Evolutionary conservation across 805 yeast species (phyloP).

Genomic region (Blastobotrys mokoenaii): DNA sequence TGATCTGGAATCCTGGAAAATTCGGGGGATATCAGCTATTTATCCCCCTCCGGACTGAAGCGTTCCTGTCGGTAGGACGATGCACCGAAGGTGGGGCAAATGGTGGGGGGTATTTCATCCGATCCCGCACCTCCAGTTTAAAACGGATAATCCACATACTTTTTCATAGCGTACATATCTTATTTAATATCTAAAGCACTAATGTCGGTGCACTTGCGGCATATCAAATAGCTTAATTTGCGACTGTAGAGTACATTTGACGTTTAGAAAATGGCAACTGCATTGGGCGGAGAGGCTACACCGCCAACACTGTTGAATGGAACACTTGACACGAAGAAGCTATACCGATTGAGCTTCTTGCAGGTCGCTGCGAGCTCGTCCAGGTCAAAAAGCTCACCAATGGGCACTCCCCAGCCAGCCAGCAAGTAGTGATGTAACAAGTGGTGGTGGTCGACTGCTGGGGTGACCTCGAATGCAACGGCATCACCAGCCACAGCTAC

Average conservation of each 20-base stretch:
- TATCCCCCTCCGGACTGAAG: no score
- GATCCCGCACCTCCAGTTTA: background rate
- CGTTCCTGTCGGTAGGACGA: no score
- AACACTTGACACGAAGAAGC: constrained; percentile 28
- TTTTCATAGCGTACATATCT: no score
- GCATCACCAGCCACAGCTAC: constrained; percentile 26
- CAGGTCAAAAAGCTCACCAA: constrained; percentile 31
- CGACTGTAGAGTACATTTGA: no score
- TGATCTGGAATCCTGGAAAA: no score
- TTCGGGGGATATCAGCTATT: background rate
- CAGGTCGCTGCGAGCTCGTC: constrained; percentile 26
- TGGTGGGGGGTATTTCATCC: background rate
- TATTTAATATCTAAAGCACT: no score
- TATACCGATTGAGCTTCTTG: constrained; percentile 19
- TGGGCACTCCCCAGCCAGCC: constrained; percentile 30
- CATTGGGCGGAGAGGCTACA: constrained; percentile 34
- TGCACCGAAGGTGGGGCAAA: background rate
- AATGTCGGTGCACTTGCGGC: no score
- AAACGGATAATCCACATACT: no score
- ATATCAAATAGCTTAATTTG: no score
- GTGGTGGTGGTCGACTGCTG: background rate
- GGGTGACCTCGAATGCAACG: constrained; percentile 24
- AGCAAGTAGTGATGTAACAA: constrained; percentile 15
- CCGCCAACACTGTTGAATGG: constrained; percentile 30
- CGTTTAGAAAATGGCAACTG: constrained; percentile 35